Evolutionary conservation across 805 yeast genomes (phyloP).

Genomic region (Debaryomyces prosopidis): DNA sequence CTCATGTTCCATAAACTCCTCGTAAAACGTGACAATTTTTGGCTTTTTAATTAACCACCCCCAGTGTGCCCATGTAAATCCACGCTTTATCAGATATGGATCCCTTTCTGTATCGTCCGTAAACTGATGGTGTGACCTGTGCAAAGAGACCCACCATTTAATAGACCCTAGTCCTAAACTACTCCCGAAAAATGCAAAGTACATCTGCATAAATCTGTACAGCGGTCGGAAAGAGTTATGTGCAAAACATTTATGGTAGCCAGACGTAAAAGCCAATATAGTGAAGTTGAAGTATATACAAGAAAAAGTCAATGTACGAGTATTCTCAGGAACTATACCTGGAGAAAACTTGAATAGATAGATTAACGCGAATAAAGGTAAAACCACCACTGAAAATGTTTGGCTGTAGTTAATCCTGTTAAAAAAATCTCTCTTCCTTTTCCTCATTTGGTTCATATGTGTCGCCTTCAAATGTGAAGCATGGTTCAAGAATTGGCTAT

Average conservation of each 20-base stretch:
- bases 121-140: slow-evolving; percentile 86
- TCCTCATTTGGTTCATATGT: slow-evolving; percentile 34
- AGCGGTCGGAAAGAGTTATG: slow-evolving; percentile 37
- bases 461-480: slow-evolving; percentile 27
- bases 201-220: slow-evolving; percentile 38
- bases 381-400: slow-evolving; percentile 31
- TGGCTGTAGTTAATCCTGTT: slow-evolving; percentile 37
- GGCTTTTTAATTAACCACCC: slow-evolving; percentile 84
- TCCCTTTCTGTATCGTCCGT: slow-evolving; percentile 83
- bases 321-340: slow-evolving; percentile 26
- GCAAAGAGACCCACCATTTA: slow-evolving; percentile 79
- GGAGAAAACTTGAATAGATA: slow-evolving; percentile 33
- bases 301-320: slow-evolving; percentile 27
- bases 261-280: slow-evolving; percentile 40
- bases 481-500: slow-evolving; percentile 17
- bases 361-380: slow-evolving; percentile 30
- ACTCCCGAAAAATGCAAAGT: slow-evolving; percentile 62
- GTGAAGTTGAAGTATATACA: slow-evolving; percentile 35
- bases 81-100: slow-evolving; percentile 82
- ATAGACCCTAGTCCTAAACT: slow-evolving; percentile 78
- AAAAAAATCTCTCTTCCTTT: slow-evolving; percentile 35
- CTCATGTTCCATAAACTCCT: slow-evolving; percentile 37
- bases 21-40: slow-evolving; percentile 30
- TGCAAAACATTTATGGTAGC: slow-evolving; percentile 44
- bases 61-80: slow-evolving; percentile 78